Base-by-base conservation (phyloP, 1,284 basidiomycete species). In the Sporisorium scitamineum region DNA sequence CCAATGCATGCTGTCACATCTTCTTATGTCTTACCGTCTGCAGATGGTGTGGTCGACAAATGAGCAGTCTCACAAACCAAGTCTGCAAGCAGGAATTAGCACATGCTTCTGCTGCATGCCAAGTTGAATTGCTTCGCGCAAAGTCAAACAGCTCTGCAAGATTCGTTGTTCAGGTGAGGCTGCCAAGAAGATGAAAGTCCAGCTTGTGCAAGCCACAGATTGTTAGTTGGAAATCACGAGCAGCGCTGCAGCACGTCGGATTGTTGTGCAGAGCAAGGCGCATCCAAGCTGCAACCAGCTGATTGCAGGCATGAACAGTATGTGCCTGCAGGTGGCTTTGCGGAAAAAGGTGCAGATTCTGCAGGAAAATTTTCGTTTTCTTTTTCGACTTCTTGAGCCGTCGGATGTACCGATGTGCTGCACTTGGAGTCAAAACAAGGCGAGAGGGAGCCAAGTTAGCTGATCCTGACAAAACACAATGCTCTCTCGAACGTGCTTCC, bases 371-470 rank as follows among this genome's bases (percentile, higher is more conserved):
- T 50, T 32, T 51, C 29, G 27, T 50, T 50, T 50, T 50, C 31
- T 24, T 20, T 8, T 22, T 27, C 29, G 1, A 5, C 22, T 51
- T 51, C 18, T n/a, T 51, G 50, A 14, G n/a, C 37, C 54, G 42
- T 47, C 54, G 44, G 42, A 47, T 37, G 44, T 26, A 27, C n/a
- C 27, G 54, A 44, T 32, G 13, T 47, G 31, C 54, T 45, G 41
- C 42, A 47, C 4, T n/a, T 31, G 29, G 29, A 31, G 42, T 47
- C 54, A 56, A 45, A 56, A 54, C 52, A 54, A 16, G 52, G 14
- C 7, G n/a, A 16, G 8, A 45, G 22, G 34, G 32, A 20, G 32
- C 50, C n/a, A n/a, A n/a, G n/a, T n/a, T n/a, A n/a, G n/a, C n/a
- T n/a, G n/a, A n/a, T n/a, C n/a, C n/a, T n/a, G n/a, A n/a, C n/a